Conservation (phyloP, 2,329 filamentous ascomycete species). For the Colletotrichum orchidophilum region DNA sequence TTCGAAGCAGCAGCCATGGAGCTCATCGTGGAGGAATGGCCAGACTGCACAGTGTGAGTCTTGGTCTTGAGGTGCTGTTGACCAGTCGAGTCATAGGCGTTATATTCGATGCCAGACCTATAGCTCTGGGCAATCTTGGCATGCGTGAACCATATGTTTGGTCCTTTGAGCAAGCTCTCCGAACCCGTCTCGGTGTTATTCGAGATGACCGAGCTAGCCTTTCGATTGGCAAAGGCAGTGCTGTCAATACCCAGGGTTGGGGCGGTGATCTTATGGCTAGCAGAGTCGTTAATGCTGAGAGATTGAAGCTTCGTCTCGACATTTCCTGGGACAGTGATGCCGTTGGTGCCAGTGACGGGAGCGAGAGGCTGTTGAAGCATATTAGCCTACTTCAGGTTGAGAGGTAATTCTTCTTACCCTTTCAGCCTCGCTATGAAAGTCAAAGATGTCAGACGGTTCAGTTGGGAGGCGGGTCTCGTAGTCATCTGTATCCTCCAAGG, state of each 20-base stretch:
- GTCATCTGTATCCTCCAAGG: constrained; percentile 8
- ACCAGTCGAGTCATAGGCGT: constrained; percentile 44
- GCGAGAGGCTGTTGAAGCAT: constrained; percentile 13
- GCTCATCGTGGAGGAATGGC: background rate
- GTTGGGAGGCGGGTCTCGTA: constrained; percentile 1
- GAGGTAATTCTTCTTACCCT: background rate
- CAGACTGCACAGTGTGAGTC: constrained; percentile 34
- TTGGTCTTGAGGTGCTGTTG: constrained; percentile 37
- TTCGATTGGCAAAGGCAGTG: background rate
- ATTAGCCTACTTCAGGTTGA: background rate
- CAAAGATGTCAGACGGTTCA: constrained; percentile 25
- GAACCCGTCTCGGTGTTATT: background rate
- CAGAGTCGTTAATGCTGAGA: background rate
- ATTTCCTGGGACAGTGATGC: background rate
- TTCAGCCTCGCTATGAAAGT: constrained; percentile 1
- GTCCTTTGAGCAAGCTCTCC: background rate
- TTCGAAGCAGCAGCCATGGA: background rate
- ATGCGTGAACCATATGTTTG: background rate
- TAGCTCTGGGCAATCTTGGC: background rate
- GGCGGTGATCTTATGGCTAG: background rate
- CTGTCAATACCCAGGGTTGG: background rate
- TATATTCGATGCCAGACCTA: background rate
- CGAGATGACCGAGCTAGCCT: background rate
- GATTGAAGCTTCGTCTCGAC: background rate
- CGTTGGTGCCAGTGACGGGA: constrained; percentile 18